phyloP scores from a whole-genome alignment of 78 protist species.

The Goniomonas avonlea region DNA sequence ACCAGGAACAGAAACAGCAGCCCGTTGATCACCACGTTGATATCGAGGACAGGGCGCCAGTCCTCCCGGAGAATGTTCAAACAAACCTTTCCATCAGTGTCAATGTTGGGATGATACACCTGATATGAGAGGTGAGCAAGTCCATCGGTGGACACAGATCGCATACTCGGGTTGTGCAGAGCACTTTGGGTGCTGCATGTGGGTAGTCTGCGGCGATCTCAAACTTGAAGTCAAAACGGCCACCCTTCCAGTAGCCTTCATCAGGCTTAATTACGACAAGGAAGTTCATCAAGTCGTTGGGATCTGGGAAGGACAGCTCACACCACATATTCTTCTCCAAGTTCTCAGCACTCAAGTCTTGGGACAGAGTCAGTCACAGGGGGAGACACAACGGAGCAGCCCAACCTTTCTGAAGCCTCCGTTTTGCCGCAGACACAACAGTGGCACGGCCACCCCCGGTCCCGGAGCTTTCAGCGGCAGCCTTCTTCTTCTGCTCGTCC shows the following conservation, averaged over 20 bases:
- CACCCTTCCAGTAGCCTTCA: slow-evolving; percentile 4
- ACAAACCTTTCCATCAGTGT: slow-evolving; percentile 58
- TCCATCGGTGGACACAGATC: no score
- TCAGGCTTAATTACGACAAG: background rate
- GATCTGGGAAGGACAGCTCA: slow-evolving; percentile 1
- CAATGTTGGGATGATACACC: slow-evolving; percentile 22
- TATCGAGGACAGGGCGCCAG: slow-evolving; percentile 58
- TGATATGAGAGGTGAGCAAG: no score
- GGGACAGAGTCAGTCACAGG: background rate
- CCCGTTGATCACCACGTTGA: slow-evolving; percentile 53
- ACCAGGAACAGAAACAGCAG: slow-evolving; percentile 47
- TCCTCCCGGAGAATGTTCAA: slow-evolving; percentile 72
- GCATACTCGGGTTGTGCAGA: background rate
- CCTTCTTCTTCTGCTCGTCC: background rate
- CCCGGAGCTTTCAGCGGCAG: background rate
- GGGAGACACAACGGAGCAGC: background rate
- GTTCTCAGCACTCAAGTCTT: background rate
- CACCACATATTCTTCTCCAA: slow-evolving; percentile 11
- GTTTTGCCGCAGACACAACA: no score
- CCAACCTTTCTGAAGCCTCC: background rate
- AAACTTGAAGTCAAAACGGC: background rate
- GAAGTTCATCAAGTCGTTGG: slow-evolving; percentile 22
- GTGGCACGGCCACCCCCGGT: no score
- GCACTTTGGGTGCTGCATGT: slow-evolving; percentile 1
- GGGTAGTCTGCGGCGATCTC: slow-evolving; percentile 11